phyloP scores from a whole-genome alignment of 2,329 filamentous ascomycete species.

The Aspergillus nomiae region DNA sequence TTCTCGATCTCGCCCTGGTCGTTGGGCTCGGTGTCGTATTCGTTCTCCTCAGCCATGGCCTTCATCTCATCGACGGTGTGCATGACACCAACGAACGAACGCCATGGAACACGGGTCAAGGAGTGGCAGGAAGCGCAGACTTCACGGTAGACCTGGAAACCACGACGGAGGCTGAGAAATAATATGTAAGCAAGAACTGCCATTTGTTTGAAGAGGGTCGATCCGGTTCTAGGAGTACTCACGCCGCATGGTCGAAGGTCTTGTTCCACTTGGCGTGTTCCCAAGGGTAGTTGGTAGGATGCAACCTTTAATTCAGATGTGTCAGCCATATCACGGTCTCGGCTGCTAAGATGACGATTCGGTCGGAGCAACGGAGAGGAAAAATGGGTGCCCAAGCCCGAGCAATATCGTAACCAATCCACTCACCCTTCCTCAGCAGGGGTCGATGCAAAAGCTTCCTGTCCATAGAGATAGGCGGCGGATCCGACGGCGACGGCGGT shows the following conservation, averaged over 20 bases:
- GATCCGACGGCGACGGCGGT: conserved; percentile 85
- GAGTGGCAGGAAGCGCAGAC: conserved; percentile 99
- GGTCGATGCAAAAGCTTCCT: conserved; percentile 83
- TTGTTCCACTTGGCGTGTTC: conserved; percentile 88
- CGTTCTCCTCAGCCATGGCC: conserved; percentile 93
- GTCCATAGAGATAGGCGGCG: conserved; percentile 89
- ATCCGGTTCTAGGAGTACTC: conserved; percentile 50
- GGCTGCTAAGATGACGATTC: conserved; percentile 26
- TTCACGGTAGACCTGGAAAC: conserved; percentile 99
- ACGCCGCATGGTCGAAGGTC: conserved; percentile 97
- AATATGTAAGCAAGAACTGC: conserved; percentile 25
- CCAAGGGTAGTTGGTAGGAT: conserved; percentile 92
- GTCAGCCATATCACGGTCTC: conserved; percentile 28
- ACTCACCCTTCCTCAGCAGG: conserved; percentile 98
- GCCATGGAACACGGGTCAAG: conserved; percentile 90
- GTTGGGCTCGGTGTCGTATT: conserved; percentile 98
- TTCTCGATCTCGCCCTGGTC: conserved; percentile 98
- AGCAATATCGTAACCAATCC: conserved; percentile 8
- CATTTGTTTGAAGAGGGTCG: conserved; percentile 6
- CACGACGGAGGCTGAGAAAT: conserved; percentile 80
- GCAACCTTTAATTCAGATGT: conserved; percentile 65
- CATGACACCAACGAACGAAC: conserved; percentile 82
- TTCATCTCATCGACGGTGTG: conserved; percentile 99
- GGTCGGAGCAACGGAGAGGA: conserved; percentile 24
- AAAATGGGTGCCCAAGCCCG: conserved; percentile 18